Base-by-base conservation (phyloP, 441 rosid species). In the Pelargonium citronellum region DNA sequence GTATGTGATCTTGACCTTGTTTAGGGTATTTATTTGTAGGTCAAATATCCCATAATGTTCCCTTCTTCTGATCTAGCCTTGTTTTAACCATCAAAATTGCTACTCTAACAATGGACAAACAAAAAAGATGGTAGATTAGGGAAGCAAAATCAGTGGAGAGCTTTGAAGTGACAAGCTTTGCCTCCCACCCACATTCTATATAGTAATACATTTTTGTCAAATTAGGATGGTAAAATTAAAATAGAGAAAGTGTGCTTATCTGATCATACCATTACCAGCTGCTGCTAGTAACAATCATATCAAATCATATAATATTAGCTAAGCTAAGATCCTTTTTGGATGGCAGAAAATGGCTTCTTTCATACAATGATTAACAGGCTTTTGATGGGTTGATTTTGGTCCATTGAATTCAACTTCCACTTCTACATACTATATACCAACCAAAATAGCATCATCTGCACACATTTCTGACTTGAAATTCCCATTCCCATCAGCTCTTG, bases 11-110 rank as follows among this genome's bases (percentile, higher is more conserved):
- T 37, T 5, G 7, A 7, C 41, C 41, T 37, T 37, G 41, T 7
- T 37, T 37, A 37, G 41, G 41, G 41, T 37, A 37, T 7, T 37
- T 37, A 7, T 37, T 6, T 5, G 41, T 37, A 37, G 8, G 41
- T 37, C 7, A 37, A 37, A 53, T 19, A 19, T 53, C 60, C 16
- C 57, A 51, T 51, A 51, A 15, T 51, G 2, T 53, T 12, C 60
- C 19, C 6, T n/a, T 51, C 2, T 7, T 53, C 7, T 53, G 60
- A 16, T 5, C 7, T 15, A 41, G 27, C 3, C 27, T 69, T 30
- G 37, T 30, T 30, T 7, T 13, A 66, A 58, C 81, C 87, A 66
- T 62, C 49, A 66, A 72, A 70, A 30, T 58, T 75, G 86, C 75
- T 62, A 39, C 43, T 51, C 79, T 57, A 57, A 4, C 5, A 49